These are phyloP conservation scores for Iodosphaeria phyllophila DNA, from an alignment of 2,329 filamentous ascomycete species.

Conservation along the genomic window DNA sequence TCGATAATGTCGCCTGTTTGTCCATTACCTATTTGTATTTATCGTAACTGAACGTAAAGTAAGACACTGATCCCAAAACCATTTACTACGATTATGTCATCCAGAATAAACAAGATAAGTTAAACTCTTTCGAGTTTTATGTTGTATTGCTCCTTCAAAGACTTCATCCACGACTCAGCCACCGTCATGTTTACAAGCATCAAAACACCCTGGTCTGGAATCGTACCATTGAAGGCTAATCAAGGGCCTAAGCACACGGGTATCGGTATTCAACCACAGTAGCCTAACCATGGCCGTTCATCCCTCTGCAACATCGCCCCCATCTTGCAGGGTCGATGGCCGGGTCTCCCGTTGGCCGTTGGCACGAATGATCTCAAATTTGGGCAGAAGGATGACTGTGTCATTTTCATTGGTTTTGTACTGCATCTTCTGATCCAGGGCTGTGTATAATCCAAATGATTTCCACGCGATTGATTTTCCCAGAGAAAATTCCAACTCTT, in stretches of 20 bases:
- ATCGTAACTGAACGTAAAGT: no score
- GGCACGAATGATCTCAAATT: slow-evolving; percentile 69
- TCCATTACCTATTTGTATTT: no score
- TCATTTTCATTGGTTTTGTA: slow-evolving; percentile 71
- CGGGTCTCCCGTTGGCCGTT: slow-evolving; percentile 60
- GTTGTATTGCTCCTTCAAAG: no score
- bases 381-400: slow-evolving; percentile 64
- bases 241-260: slow-evolving; percentile 49
- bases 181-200: slow-evolving; percentile 59
- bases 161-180: slow-evolving; percentile 40
- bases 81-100: no score
- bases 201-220: slow-evolving; percentile 54
- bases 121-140: no score
- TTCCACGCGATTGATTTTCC: no score
- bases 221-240: slow-evolving; percentile 60
- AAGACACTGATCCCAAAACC: no score
- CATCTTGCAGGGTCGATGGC: slow-evolving; percentile 65
- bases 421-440: slow-evolving; percentile 80
- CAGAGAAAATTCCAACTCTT: slow-evolving; percentile 48
- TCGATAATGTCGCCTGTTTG: no score
- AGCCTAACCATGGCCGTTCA: slow-evolving; percentile 74
- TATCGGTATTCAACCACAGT: slow-evolving; percentile 61
- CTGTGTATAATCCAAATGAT: slow-evolving; percentile 79
- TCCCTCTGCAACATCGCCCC: slow-evolving; percentile 57
- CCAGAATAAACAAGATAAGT: no score